These are phyloP conservation scores for Carex kokanica DNA, from an alignment of 176 grass and related monocot genomes.

Conservation along the genomic window DNA sequence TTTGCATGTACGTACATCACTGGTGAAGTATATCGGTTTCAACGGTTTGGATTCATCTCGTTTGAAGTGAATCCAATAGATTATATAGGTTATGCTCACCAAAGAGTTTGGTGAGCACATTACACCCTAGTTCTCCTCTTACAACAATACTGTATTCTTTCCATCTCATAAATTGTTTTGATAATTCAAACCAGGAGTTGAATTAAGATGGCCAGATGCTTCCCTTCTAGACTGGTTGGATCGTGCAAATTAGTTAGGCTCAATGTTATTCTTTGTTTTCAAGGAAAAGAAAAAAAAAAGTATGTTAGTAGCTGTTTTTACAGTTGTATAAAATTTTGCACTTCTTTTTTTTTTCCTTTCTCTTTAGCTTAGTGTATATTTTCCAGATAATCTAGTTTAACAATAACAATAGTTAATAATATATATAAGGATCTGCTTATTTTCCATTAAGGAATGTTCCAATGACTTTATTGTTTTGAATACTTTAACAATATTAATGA, in stretches of 20 bases:
- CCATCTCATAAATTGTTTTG: not conserved
- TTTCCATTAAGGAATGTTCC: not conserved
- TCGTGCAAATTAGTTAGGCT: not conserved
- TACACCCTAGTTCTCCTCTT: too few species aligned
- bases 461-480: not conserved
- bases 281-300: not conserved
- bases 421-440: not conserved
- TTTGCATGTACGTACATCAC: too few species aligned
- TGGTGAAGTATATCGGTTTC: too few species aligned
- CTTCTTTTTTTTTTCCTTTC: not conserved
- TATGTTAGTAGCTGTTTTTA: not conserved
- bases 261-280: not conserved
- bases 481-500: not conserved
- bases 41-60: too few species aligned
- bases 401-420: not conserved
- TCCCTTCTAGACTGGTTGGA: not conserved
- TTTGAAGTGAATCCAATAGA: too few species aligned
- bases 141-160: not conserved
- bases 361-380: not conserved
- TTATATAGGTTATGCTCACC: too few species aligned
- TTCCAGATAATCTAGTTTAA: not conserved
- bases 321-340: slow-evolving; percentile 10
- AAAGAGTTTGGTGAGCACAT: too few species aligned
- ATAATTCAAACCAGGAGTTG: slow-evolving; percentile 28
- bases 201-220: slow-evolving; percentile 4